These are phyloP conservation scores for Talaromyces adpressus DNA, from an alignment of 495 filamentous ascomycete genomes.

Conservation along the genomic window DNA sequence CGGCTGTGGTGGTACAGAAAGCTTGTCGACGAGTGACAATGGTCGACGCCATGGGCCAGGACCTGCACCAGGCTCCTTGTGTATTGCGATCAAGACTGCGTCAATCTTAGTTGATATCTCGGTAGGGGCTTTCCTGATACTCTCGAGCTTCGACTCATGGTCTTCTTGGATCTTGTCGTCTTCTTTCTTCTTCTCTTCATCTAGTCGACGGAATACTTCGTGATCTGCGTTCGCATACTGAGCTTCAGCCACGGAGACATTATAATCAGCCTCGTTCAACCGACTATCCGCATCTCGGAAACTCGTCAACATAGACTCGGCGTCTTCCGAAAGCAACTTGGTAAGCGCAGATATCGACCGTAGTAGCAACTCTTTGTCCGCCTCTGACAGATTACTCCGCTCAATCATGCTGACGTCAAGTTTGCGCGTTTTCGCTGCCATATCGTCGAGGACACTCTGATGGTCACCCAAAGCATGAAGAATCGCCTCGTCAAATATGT, in stretches of 20 bases:
- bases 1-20: background rate
- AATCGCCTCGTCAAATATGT: conserved; percentile 46
- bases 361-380: conserved; percentile 39
- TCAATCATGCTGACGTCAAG: conserved; percentile 28
- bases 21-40: conserved; percentile 3
- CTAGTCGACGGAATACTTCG: conserved; percentile 35
- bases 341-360: conserved; percentile 35
- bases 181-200: conserved; percentile 45
- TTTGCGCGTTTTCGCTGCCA: conserved; percentile 30
- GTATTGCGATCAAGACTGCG: conserved; percentile 22
- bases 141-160: conserved; percentile 38
- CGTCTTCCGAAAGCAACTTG: conserved; percentile 36
- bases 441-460: conserved; percentile 44
- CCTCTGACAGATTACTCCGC: conserved; percentile 25
- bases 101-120: conserved; percentile 26
- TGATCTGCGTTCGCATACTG: conserved; percentile 37
- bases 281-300: conserved; percentile 41
- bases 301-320: conserved; percentile 42
- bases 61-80: conserved; percentile 21
- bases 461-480: conserved; percentile 46
- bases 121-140: conserved; percentile 35
- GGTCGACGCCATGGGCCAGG: conserved; percentile 8
- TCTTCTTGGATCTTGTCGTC: conserved; percentile 41
- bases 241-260: conserved; percentile 46
- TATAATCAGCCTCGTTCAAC: conserved; percentile 48